Percentiles rank a stretch among this genome's conserved stretches.
Evolutionary conservation across 768 basidiomycete genomes (phyloP).

Genomic region (Chalciporus pseudorubinellus): DNA sequence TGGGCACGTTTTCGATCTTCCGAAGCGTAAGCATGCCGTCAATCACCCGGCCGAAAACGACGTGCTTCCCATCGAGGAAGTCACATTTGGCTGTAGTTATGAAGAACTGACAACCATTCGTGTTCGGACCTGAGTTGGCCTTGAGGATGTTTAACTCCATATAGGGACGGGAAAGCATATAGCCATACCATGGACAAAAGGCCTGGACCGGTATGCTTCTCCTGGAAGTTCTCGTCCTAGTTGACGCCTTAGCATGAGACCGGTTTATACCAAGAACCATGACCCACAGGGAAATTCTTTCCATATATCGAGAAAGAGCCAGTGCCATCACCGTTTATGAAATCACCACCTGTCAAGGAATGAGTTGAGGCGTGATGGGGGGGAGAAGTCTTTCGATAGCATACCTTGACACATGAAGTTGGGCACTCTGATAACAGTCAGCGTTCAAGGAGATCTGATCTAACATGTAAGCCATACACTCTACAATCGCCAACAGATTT

Average conservation of each 20-base stretch:
- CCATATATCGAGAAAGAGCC: constrained; percentile 98
- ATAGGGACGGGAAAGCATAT: background rate
- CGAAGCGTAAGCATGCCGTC: constrained; percentile 94
- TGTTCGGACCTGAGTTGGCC: constrained; percentile 95
- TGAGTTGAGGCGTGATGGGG: background rate
- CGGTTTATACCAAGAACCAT: background rate
- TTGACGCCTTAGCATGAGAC: background rate
- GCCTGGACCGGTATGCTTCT: constrained; percentile 85
- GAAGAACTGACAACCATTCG: constrained; percentile 98
- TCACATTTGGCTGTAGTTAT: constrained; percentile 94
- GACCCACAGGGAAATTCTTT: constrained; percentile 79
- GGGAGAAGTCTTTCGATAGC: background rate
- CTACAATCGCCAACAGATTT: constrained; percentile 35
- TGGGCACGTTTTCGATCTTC: constrained; percentile 95
- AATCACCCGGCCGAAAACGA: constrained; percentile 87
- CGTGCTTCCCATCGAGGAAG: constrained; percentile 93
- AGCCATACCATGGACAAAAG: constrained; percentile 81
- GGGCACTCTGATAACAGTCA: constrained; percentile 53
- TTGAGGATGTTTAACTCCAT: constrained; percentile 29
- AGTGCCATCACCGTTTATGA: constrained; percentile 91
- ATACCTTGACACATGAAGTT: constrained; percentile 96
- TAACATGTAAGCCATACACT: constrained; percentile 53
- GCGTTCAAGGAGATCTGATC: constrained; percentile 1
- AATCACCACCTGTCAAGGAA: constrained; percentile 74
- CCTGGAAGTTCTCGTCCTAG: constrained; percentile 92